phyloP scores from a whole-genome alignment of 768 basidiomycete genomes.

The Mycena belliarum region DNA sequence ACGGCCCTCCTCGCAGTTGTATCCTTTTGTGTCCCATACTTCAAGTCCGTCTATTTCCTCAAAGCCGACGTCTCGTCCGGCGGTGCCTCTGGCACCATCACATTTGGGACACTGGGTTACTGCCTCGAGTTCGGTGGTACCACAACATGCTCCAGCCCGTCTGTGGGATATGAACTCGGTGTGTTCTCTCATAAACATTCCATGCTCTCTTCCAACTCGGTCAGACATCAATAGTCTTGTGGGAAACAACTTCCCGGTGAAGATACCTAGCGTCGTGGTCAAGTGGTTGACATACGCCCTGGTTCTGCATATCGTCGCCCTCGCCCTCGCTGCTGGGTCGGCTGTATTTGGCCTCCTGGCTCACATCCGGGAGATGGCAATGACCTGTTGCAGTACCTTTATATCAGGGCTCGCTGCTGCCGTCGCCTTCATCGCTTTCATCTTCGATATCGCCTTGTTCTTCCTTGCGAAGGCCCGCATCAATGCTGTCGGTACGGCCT shows the following conservation, averaged over 20 bases:
- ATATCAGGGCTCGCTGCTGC: constrained; percentile 80
- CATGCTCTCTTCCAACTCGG: constrained; percentile 3
- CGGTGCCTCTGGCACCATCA: constrained; percentile 60
- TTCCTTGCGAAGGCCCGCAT: constrained; percentile 87
- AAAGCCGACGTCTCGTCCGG: constrained; percentile 60
- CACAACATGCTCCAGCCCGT: constrained; percentile 75
- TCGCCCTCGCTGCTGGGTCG: constrained; percentile 68
- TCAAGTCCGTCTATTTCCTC: constrained; percentile 90
- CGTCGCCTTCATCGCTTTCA: constrained; percentile 82
- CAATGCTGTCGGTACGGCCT: constrained; percentile 74
- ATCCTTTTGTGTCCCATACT: constrained; percentile 85
- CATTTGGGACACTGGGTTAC: constrained; percentile 89
- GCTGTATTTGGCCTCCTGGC: constrained; percentile 85
- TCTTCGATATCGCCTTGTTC: constrained; percentile 91
- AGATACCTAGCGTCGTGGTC: constrained; percentile 81
- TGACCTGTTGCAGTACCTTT: constrained; percentile 80
- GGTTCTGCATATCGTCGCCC: constrained; percentile 88
- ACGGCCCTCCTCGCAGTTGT: constrained; percentile 81
- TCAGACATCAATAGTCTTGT: constrained; percentile 83
- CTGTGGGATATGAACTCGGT: constrained; percentile 89
- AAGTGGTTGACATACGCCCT: constrained; percentile 97
- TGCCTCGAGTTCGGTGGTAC: constrained; percentile 61
- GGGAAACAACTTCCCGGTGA: constrained; percentile 59
- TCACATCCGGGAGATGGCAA: constrained; percentile 84
- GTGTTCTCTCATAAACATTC: constrained; percentile 31